Evolutionary conservation across 176 grass and related monocot genomes (phyloP), one percentile per base, ranked within the genome.

Genomic region (Elaeis guineensis): DNA sequence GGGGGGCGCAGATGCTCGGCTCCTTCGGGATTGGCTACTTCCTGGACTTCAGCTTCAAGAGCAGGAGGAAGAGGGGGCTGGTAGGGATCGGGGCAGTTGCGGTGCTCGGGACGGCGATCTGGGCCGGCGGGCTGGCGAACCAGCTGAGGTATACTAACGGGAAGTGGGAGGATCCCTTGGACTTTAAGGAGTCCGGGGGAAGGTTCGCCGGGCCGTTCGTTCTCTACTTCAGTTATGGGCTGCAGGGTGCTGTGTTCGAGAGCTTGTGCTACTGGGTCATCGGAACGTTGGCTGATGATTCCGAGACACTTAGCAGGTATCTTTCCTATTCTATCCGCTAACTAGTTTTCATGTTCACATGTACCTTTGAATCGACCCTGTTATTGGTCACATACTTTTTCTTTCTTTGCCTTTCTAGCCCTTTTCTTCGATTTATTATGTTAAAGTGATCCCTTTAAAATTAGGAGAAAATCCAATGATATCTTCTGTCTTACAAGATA

Each of bases 201-300:
- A 59, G 81, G 0, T 97, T 75, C 14, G 73, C 76, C 1, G 87
- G 93, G 0, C 87, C 87, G 0, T 97, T 97, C 77, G 66, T 97
- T 1, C 85, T 97, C 73, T 97, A 97, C 82, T 97, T 97, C 82
- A 60, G 66, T 82, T 97, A 89, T 19, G 93, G 93, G 0, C 51
- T 97, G 55, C 78, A 92, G 19, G 93, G 92, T 25, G 87, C 93
- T 63, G 83, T 92, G 84, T 97, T 91, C 67, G 87, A 97, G 78
- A 97, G 66, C 77, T 75, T 97, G 51, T 81, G 86, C 79, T 97
- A 97, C 62, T 97, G 93, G 93, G 80, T 97, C 50, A 97, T 97
- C 67, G 93, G 93, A 30, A 62, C 84, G 0, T 66, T 97, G 9
- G 81, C 87, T 4, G 80, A 97, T 30, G 92, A 97, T 25, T 70